These are phyloP conservation scores for Diddensiella transvaalensis DNA, from an alignment of 805 yeast genomes.

Conservation along the genomic window DNA sequence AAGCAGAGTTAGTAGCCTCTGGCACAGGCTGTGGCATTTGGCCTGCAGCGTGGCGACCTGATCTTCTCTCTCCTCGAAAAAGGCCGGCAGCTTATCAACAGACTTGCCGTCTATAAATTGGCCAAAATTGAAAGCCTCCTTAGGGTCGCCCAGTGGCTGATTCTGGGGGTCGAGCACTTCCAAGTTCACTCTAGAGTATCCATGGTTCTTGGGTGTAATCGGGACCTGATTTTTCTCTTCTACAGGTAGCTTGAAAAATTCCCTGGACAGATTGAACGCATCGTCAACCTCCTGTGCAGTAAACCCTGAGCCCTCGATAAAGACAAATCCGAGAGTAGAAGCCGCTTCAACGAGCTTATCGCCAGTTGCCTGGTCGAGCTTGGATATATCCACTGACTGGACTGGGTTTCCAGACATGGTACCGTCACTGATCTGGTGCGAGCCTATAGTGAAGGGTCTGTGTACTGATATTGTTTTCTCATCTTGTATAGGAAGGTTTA, in stretches of 20 bases:
- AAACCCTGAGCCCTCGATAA: conserved; percentile 66
- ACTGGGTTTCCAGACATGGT: conserved; percentile 10
- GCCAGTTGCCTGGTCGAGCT: conserved; percentile 29
- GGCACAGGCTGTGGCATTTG: conserved; percentile 50
- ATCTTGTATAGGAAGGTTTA: no score
- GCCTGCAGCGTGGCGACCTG: conserved; percentile 35
- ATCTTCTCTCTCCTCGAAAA: conserved; percentile 45
- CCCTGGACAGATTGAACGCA: conserved; percentile 47
- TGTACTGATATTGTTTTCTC: no score
- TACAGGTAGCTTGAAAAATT: conserved; percentile 49
- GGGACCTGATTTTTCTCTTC: conserved; percentile 48
- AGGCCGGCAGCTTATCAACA: conserved; percentile 47
- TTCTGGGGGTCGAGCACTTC: conserved; percentile 46
- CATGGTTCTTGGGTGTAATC: conserved; percentile 56
- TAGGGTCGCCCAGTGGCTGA: conserved; percentile 40
- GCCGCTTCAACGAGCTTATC: conserved; percentile 55
- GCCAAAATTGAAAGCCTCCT: conserved; percentile 64
- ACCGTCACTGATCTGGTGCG: no score
- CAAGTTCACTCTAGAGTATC: conserved; percentile 53
- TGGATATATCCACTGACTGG: conserved; percentile 50
- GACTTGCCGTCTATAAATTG: conserved; percentile 48
- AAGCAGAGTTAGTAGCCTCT: conserved; percentile 49
- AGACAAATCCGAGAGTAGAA: conserved; percentile 59
- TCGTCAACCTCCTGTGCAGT: conserved; percentile 50
- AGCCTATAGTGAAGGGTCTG: no score